Evolutionary conservation across 768 basidiomycete species (phyloP), one percentile per base, ranked within the genome.

Genomic region (Lactarius deliciosus): DNA sequence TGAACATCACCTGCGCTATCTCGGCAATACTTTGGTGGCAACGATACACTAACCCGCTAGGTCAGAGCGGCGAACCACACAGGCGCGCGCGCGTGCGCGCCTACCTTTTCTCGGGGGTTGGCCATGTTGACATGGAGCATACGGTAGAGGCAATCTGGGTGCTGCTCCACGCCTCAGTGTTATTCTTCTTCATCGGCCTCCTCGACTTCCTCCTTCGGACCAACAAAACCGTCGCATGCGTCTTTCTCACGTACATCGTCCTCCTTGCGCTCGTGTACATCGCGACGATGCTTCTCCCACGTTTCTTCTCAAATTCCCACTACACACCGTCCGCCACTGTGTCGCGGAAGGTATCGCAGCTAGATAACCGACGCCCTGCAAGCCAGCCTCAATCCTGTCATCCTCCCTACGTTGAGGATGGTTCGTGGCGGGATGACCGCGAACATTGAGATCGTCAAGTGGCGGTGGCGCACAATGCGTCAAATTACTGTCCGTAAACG

Each of bases 191-290:
- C n/a, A 25, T 38, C 13, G 57, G 57, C 38, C 57, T 58, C 13
- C 53, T 55, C 28, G 59, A 65, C 30, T 65, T 60, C 18, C 30
- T 65, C 38, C 30, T 60, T 41, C 50, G 7, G 8, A 60, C 55
- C 58, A 60, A 55, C 25, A 60, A 41, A 20, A 54, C 9, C 30
- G 30, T 47, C 8, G 60, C 41, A 30, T 47, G 30, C 16, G 18
- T 60, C 28, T 32, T 60, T 22, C 18, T 60, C 25, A 28, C 53
- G 22, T 38, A 13, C 28, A 20, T 55, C 61, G 61, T 20, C 7
- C 22, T 38, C 36, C 8, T 56, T 25, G 34, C 7, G 16, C 18
- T 28, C 15, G 34, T 54, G 13, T 63, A 63, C 30, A 36, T 13
- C 6, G 61, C 47, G 5, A 28, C 18, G 53, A 55, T 32, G 3